These are phyloP conservation scores for Elaeis guineensis DNA, from an alignment of 176 grass and related monocot species.

Conservation along the genomic window DNA sequence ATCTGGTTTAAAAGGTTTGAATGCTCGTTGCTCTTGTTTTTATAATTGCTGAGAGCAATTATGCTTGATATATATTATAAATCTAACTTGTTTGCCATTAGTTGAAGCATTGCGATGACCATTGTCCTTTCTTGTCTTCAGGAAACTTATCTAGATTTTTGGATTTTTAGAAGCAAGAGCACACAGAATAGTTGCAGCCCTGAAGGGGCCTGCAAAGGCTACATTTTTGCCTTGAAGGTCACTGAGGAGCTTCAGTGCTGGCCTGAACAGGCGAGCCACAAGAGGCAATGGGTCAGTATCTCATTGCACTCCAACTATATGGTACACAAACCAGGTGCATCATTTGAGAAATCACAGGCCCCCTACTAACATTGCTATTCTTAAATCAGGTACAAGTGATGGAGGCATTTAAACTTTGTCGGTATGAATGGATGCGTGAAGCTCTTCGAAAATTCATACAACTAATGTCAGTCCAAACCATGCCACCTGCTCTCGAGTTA, in stretches of 20 bases:
- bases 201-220: conserved; percentile 57
- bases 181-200: conserved; percentile 38
- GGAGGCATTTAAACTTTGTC: conserved; percentile 40
- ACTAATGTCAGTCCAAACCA: background rate
- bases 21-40: no score
- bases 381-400: conserved; percentile 30
- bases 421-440: conserved; percentile 73
- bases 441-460: conserved; percentile 28
- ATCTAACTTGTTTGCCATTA: no score
- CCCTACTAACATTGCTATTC: background rate
- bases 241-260: conserved; percentile 57
- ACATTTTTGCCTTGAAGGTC: conserved; percentile 57
- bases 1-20: no score
- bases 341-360: background rate
- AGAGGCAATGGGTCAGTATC: conserved; percentile 57
- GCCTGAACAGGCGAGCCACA: conserved; percentile 54
- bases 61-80: no score
- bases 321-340: background rate
- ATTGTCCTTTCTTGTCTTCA: conserved; percentile 14
- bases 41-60: no score
- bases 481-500: background rate
- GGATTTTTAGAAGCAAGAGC: conserved; percentile 80
- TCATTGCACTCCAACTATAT: background rate
- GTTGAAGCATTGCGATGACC: background rate
- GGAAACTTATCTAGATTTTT: conserved; percentile 41